Evolutionary conservation across 805 yeast species (phyloP).

Genomic region (Cyberlindnera veronae): DNA sequence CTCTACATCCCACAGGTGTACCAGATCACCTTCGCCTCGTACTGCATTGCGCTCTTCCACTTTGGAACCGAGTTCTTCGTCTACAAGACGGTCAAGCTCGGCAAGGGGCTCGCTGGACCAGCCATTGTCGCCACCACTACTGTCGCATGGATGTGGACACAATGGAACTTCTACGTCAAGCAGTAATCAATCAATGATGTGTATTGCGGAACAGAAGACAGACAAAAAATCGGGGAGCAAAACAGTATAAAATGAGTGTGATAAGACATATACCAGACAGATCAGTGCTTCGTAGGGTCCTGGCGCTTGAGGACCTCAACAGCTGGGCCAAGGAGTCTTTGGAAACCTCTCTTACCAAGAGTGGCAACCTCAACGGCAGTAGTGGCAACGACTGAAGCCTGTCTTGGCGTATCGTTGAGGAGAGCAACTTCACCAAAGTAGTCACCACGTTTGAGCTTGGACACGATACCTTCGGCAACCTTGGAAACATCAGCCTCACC

Average conservation of each 20-base stretch:
- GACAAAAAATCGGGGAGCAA: neutral
- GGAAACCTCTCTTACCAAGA: slow-evolving; percentile 87
- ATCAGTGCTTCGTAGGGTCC: slow-evolving; percentile 60
- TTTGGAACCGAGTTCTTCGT: slow-evolving; percentile 80
- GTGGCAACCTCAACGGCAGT: slow-evolving; percentile 84
- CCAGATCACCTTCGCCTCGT: slow-evolving; percentile 76
- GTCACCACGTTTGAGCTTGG: slow-evolving; percentile 69
- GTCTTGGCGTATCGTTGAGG: slow-evolving; percentile 87
- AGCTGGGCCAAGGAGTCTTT: slow-evolving; percentile 90
- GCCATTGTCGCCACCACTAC: slow-evolving; percentile 71
- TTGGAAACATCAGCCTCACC: slow-evolving; percentile 80
- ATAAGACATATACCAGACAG: neutral
- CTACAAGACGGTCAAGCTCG: slow-evolving; percentile 76
- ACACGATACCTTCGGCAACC: slow-evolving; percentile 55
- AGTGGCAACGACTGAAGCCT: slow-evolving; percentile 83
- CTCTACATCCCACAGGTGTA: slow-evolving; percentile 66
- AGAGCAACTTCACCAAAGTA: slow-evolving; percentile 97
- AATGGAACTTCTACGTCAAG: slow-evolving; percentile 54
- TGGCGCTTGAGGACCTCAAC: slow-evolving; percentile 82
- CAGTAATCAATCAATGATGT: neutral
- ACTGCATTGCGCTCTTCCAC: slow-evolving; percentile 78
- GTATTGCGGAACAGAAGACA: neutral
- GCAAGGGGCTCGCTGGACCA: slow-evolving; percentile 89
- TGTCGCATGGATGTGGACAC: slow-evolving; percentile 77
- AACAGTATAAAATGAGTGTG: neutral